These are phyloP conservation scores for Tuber indicum DNA, from an alignment of 495 filamentous ascomycete species.

Conservation along the genomic window DNA sequence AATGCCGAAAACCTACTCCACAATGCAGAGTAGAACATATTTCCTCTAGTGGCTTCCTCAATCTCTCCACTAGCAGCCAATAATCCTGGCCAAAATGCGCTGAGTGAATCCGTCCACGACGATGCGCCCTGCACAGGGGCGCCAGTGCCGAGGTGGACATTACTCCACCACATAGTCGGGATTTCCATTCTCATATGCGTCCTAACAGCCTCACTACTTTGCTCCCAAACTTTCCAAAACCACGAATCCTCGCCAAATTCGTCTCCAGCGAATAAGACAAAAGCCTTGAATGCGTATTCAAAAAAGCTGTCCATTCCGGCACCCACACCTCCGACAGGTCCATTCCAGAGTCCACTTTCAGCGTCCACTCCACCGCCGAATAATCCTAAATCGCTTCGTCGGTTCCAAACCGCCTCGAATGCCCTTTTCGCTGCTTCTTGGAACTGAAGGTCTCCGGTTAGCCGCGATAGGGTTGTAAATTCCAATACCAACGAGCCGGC, in stretches of 20 bases:
- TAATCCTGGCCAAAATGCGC: constrained; percentile 91
- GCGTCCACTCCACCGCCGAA: constrained; percentile 88
- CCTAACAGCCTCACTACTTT: constrained; percentile 76
- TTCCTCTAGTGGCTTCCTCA: constrained; percentile 81
- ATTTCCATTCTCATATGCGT: constrained; percentile 71
- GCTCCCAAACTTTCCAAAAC: constrained; percentile 79
- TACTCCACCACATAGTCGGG: constrained; percentile 81
- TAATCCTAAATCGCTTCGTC: constrained; percentile 77
- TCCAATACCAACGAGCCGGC: constrained; percentile 91
- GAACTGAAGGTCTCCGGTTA: constrained; percentile 79
- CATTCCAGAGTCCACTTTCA: constrained; percentile 84
- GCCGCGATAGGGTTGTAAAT: constrained; percentile 79
- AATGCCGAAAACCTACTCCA: constrained; percentile 91
- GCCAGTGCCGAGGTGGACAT: constrained; percentile 81
- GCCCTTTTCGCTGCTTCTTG: constrained; percentile 83
- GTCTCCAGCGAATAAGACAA: constrained; percentile 74
- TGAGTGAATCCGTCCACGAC: constrained; percentile 88
- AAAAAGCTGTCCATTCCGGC: constrained; percentile 97
- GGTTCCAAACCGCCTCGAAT: constrained; percentile 90
- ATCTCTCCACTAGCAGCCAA: constrained; percentile 77
- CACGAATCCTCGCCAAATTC: constrained; percentile 64
- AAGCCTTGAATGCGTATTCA: constrained; percentile 92
- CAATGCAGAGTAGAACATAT: constrained; percentile 80
- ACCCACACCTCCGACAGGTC: constrained; percentile 80
- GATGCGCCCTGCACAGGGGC: constrained; percentile 46